Base-by-base conservation (phyloP, 495 filamentous ascomycete species). In the Letharia lupina region DNA sequence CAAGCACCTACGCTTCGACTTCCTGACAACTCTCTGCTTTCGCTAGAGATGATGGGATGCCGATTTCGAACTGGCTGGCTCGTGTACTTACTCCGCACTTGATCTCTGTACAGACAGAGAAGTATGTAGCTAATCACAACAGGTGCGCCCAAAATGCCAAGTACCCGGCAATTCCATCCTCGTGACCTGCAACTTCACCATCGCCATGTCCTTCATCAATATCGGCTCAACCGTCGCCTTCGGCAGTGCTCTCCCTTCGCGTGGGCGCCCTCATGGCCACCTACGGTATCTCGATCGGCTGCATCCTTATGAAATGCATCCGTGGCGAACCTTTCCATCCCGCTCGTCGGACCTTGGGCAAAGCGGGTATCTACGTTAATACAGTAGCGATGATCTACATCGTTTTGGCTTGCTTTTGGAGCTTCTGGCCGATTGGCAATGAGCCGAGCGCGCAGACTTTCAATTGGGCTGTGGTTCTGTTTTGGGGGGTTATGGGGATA, bases 61-160 rank as follows among this genome's bases (percentile, higher is more conserved):
- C 79, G 18, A 78, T 77, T 61, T 74, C 72, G 18, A 63, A 31
- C 0, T 78, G 70, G 67, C 63, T 79, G n/a, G 66, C 69, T 18
- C 57, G 65, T 63, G 75, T 77, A 64, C 10, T 28, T 48, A 23
- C 20, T 1, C 6, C 23, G 45, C 45, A 11, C 11, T 15, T 52
- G 23, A 33, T 42, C 20, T 41, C 20, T 4, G 42, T 33, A 15
- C 7, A 41, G 4, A 54, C 73, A 75, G 23, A 54, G 74, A 78
- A 71, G 82, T 84, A 75, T 68, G 78, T 65, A 57, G 39, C 67
- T 37, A 13, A 35, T 37, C 16, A 52, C 15, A 33, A 63, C 42
- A 81, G 80, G 79, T 84, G 57, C 77, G 73, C 31, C 80, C 77
- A 6, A 75, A 75, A 42, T 83, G 76, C 75, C 80, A 82, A 54